Evolutionary conservation across 1,284 basidiomycete species (phyloP).

Genomic region (Peniophora sp.): DNA sequence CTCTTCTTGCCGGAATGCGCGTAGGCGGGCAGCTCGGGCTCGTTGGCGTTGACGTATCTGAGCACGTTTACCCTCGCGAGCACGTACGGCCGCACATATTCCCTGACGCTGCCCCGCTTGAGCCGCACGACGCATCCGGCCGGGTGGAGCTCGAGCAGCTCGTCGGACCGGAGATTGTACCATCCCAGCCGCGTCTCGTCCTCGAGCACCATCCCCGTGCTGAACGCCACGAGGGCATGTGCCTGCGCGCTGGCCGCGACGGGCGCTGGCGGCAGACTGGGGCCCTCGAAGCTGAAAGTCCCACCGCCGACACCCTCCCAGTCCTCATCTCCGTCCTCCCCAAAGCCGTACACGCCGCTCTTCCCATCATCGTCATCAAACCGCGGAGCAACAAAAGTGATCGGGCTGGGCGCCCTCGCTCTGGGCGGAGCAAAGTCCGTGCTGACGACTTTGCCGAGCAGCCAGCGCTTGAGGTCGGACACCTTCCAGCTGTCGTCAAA

Average conservation of each 20-base stretch:
- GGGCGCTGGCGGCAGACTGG: constrained; percentile 2
- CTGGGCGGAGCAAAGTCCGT: constrained; percentile 18
- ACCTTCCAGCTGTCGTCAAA: constrained; percentile 51
- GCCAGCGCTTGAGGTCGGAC: constrained; percentile 49
- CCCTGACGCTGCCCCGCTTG: constrained; percentile 29
- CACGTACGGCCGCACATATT: constrained; percentile 62
- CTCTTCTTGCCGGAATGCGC: constrained; percentile 16
- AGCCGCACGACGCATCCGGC: constrained; percentile 32
- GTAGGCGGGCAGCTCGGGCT: background rate
- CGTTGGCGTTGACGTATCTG: constrained; percentile 30
- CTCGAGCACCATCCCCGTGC: constrained; percentile 59
- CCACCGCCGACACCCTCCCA: constrained; percentile 2
- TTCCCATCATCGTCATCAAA: constrained; percentile 17
- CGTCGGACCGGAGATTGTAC: constrained; percentile 49
- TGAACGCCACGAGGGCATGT: constrained; percentile 49
- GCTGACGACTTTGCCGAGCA: constrained; percentile 46
- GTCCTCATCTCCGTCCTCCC: constrained; percentile 6
- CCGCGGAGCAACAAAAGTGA: constrained; percentile 40
- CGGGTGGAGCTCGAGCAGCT: constrained; percentile 59
- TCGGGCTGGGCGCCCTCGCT: constrained; percentile 45
- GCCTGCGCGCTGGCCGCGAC: constrained; percentile 17
- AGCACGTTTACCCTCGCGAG: constrained; percentile 52
- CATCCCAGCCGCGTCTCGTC: constrained; percentile 50
- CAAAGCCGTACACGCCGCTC: constrained; percentile 13
- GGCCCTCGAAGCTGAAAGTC: background rate